These are phyloP conservation scores for Uronychia binucleata DNA, from an alignment of 73 alveolate species.

Conservation along the genomic window DNA sequence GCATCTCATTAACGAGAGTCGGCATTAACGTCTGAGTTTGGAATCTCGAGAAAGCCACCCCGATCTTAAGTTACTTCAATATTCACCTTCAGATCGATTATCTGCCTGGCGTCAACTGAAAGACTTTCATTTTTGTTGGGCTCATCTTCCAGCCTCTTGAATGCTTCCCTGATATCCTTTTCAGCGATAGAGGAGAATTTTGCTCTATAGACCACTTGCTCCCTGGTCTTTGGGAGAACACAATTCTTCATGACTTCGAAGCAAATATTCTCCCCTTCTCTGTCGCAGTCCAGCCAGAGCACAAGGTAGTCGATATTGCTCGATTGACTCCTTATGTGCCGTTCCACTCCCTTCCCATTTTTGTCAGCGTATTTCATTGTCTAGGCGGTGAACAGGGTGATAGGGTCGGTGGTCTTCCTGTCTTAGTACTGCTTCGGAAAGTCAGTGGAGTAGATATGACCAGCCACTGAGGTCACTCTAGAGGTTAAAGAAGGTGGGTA, in stretches of 20 bases:
- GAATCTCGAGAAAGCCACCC: constrained; percentile 98
- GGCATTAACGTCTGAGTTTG: constrained; percentile 67
- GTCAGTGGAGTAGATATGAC: constrained; percentile 98
- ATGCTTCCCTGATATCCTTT: constrained; percentile 54
- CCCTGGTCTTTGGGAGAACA: constrained; percentile 45
- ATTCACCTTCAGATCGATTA: constrained; percentile 89
- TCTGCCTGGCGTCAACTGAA: constrained; percentile 92
- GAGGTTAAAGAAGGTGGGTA: background rate
- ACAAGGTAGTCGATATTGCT: constrained; percentile 81
- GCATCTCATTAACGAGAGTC: background rate
- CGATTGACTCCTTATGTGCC: constrained; percentile 67
- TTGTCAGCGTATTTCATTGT: constrained; percentile 83
- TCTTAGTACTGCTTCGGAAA: constrained; percentile 93
- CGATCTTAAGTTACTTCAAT: constrained; percentile 64
- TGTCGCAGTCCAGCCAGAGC: constrained; percentile 99
- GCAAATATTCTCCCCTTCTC: constrained; percentile 99
- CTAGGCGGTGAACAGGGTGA: constrained; percentile 94
- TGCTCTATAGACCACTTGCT: constrained; percentile 62
- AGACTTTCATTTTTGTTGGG: constrained; percentile 59
- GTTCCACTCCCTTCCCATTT: constrained; percentile 49
- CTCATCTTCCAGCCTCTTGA: constrained; percentile 25
- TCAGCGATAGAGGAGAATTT: constrained; percentile 62
- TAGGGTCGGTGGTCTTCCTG: constrained; percentile 96
- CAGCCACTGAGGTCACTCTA: constrained; percentile 92
- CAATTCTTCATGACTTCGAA: constrained; percentile 94